These are phyloP conservation scores for Vaccinium corymbosum DNA, from an alignment of 148 eudicot genomes.

Conservation along the genomic window DNA sequence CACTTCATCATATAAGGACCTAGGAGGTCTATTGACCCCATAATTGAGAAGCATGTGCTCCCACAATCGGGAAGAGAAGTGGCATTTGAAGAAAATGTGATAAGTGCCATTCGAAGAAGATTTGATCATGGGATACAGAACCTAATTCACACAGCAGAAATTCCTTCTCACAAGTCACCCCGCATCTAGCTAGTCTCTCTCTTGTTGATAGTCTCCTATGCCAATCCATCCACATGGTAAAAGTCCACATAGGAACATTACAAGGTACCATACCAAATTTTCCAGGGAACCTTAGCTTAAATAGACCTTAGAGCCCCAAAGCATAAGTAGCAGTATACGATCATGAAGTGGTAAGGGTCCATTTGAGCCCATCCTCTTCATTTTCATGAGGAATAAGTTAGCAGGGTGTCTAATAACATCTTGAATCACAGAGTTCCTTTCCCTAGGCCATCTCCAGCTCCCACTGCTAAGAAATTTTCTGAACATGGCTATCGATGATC, in stretches of 20 bases:
- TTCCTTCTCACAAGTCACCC: constrained; percentile 3
- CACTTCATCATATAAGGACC: background rate
- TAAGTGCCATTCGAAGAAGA: background rate
- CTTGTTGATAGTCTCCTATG: background rate
- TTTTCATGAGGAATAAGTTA: background rate
- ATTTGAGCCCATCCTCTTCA: background rate
- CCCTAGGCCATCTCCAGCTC: background rate
- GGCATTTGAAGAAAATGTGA: background rate
- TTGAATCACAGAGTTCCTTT: background rate
- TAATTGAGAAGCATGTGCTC: background rate
- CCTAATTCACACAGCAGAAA: background rate
- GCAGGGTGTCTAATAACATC: background rate
- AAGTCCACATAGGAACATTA: background rate
- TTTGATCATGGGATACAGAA: background rate
- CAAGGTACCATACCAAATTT: background rate
- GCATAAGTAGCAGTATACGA: background rate
- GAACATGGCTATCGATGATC: background rate
- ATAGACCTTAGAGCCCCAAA: background rate
- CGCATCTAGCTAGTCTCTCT: background rate
- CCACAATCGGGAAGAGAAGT: background rate
- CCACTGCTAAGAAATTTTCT: background rate
- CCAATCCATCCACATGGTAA: background rate
- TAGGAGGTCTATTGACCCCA: background rate
- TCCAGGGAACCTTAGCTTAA: background rate
- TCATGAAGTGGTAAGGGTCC: background rate